These are phyloP conservation scores for Cladochytrium replicatum DNA, from an alignment of 192 early-diverging fungal species.

Conservation along the genomic window DNA sequence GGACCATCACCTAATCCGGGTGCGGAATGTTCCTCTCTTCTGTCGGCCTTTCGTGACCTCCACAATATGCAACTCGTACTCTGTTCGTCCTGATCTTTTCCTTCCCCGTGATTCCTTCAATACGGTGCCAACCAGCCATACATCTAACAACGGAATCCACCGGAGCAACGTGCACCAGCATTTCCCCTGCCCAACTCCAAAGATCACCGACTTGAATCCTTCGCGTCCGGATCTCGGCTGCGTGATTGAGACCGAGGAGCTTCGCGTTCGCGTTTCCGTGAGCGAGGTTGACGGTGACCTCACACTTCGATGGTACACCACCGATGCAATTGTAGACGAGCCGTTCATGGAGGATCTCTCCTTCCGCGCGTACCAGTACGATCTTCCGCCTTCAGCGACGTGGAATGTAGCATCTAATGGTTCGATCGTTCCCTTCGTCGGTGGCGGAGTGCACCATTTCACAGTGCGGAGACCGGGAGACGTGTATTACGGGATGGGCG, in stretches of 20 bases:
- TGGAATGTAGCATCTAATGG: too few species aligned
- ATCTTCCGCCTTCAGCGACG: too few species aligned
- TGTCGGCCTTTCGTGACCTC: neutral
- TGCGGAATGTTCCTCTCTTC: neutral
- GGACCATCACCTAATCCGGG: neutral
- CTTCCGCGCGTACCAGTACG: conserved; percentile 34
- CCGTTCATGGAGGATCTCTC: conserved; percentile 41
- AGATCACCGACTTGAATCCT: neutral
- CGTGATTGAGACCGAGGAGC: too few species aligned
- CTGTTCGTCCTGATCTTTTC: neutral
- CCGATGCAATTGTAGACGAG: neutral
- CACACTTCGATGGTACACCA: conserved; percentile 1
- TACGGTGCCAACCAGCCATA: neutral
- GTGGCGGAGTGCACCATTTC: conserved; percentile 30
- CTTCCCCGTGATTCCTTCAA: neutral
- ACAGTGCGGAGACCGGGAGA: conserved; percentile 9
- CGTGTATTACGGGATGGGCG: conserved; percentile 43
- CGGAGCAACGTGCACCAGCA: neutral
- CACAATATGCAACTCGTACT: neutral
- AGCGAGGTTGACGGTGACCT: neutral
- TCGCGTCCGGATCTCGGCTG: too few species aligned
- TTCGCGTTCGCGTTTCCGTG: neutral
- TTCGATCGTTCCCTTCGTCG: neutral
- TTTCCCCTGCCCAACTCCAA: neutral
- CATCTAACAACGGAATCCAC: neutral